phyloP scores from a whole-genome alignment of 2,329 filamentous ascomycete genomes.

The Talaromyces sp. region DNA sequence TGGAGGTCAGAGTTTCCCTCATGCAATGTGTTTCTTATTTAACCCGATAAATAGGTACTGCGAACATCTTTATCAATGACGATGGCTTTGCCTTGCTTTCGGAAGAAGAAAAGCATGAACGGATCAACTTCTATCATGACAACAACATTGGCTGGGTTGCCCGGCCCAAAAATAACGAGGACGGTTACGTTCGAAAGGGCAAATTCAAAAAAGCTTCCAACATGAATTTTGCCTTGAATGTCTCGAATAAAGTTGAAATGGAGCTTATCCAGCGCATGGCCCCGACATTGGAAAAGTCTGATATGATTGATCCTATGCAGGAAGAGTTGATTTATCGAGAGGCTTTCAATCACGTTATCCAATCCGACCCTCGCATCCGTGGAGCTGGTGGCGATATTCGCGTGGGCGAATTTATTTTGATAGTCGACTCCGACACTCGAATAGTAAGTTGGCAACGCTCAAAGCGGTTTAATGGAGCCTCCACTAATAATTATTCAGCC shows the following conservation, averaged over 20 bases:
- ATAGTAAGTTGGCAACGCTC: slow-evolving; percentile 35
- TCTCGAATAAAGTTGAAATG: slow-evolving; percentile 62
- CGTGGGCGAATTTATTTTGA: slow-evolving; percentile 72
- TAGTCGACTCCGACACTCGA: slow-evolving; percentile 68
- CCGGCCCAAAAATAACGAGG: slow-evolving; percentile 46
- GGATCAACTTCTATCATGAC: slow-evolving; percentile 50
- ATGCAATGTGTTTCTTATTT: slow-evolving; percentile 15
- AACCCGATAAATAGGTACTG: slow-evolving; percentile 40
- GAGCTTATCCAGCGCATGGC: slow-evolving; percentile 43
- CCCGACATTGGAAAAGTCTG: slow-evolving; percentile 15
- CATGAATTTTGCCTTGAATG: slow-evolving; percentile 68
- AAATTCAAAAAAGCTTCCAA: slow-evolving; percentile 74
- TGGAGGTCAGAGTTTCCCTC: slow-evolving; percentile 9
- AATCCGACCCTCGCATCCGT: slow-evolving; percentile 53
- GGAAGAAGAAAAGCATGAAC: slow-evolving; percentile 43
- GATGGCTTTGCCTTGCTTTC: slow-evolving; percentile 40
- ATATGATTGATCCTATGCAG: slow-evolving; percentile 35
- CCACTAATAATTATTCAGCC: slow-evolving; percentile 37
- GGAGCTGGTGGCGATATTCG: slow-evolving; percentile 77
- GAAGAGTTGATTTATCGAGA: slow-evolving; percentile 41
- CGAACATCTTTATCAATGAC: slow-evolving; percentile 40
- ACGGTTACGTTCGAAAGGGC: slow-evolving; percentile 54
- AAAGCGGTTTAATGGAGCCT: not conserved
- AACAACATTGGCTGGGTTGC: slow-evolving; percentile 52
- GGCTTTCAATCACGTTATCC: slow-evolving; percentile 46